Evolutionary conservation across 2,329 filamentous ascomycete genomes (phyloP), one percentile per base, ranked within the genome.

Genomic region (Parasarocladium wereldwijsianum): DNA sequence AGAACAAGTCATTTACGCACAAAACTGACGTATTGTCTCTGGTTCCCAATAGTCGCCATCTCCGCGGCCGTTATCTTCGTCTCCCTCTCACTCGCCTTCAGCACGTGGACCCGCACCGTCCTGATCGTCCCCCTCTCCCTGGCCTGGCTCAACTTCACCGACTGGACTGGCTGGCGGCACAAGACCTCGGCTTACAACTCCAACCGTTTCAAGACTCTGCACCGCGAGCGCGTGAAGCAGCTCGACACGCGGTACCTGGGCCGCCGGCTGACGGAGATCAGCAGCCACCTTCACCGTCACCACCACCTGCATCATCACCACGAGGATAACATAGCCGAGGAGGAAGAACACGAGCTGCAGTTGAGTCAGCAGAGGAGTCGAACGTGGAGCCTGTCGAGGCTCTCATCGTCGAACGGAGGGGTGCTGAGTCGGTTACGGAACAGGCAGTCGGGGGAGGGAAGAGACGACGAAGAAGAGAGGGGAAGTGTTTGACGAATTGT

Each of bases 81-180:
- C 3, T 36, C 39, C 4, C 31, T 43, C 3, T 30, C 42, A 9
- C 33, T 45, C 10, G 37, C 40, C 10, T 42, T 42, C 29, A 39
- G 36, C 31, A 19, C 22, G 14, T 42, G 40, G 40, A 35, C 39
- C n/a, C 38, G 38, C 6, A 36, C 35, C 15, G 32, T 32, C 12
- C 29, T 39, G 19, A 26, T 29, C 14, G 35, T 39, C 4, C 20
- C 24, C 15, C 29, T 35, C 17, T 34, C 29, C 15, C 21, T 37
- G 6, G 9, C 33, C 20, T 37, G 33, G 22, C 21, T 23, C 11
- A 19, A 10, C 3, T 14, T 39, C 20, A 24, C 36, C 26, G 35
- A 39, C 20, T 29, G 32, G 14, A 12, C 37, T 5, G 37, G 37
- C 15, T 34, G 34, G 35, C 37, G 35, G 14, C 17, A 32, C 26